These are phyloP conservation scores for Tetraselmis chui DNA, from an alignment of 139 green algal genomes.

Conservation along the genomic window DNA sequence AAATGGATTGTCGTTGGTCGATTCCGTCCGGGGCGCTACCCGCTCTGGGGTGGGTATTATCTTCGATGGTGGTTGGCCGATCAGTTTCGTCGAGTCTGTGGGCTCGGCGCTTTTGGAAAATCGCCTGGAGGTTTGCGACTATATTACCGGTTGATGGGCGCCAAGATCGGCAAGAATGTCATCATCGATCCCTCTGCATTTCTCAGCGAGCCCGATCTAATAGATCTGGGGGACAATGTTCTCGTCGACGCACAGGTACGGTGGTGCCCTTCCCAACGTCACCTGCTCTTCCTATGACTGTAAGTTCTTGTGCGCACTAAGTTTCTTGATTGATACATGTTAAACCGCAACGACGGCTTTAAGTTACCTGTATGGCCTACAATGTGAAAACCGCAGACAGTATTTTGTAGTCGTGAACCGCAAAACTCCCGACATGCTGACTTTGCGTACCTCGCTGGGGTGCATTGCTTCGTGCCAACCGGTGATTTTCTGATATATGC, in stretches of 20 bases:
- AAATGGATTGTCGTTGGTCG: neutral
- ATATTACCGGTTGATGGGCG: slow-evolving; percentile 23
- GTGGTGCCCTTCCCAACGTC: too few relatives aligned
- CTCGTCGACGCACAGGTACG: neutral
- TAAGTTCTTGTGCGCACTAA: too few relatives aligned
- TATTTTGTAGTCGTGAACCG: too few relatives aligned
- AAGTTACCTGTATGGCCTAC: slow-evolving; percentile 13
- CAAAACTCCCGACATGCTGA: too few relatives aligned
- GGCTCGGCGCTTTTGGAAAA: slow-evolving; percentile 14
- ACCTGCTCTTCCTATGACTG: too few relatives aligned
- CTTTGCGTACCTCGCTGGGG: too few relatives aligned
- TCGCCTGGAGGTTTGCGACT: neutral
- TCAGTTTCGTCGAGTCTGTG: slow-evolving; percentile 8
- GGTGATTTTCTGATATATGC: too few relatives aligned
- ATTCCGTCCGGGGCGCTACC: neutral
- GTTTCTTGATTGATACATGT: too few relatives aligned
- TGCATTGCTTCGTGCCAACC: too few relatives aligned
- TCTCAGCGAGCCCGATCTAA: slow-evolving; percentile 17
- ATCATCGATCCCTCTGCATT: neutral
- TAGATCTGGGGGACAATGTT: slow-evolving; percentile 6
- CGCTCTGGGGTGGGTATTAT: slow-evolving; percentile 23
- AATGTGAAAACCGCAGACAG: too few relatives aligned
- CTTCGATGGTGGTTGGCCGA: slow-evolving; percentile 20
- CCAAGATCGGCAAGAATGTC: slow-evolving; percentile 8
- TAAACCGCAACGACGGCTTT: slow-evolving; percentile 7